Percentiles rank a stretch among this genome's conserved stretches.
These are phyloP conservation scores for Talaromyces wortmannii DNA, from an alignment of 495 filamentous ascomycete genomes.

Conservation along the genomic window DNA sequence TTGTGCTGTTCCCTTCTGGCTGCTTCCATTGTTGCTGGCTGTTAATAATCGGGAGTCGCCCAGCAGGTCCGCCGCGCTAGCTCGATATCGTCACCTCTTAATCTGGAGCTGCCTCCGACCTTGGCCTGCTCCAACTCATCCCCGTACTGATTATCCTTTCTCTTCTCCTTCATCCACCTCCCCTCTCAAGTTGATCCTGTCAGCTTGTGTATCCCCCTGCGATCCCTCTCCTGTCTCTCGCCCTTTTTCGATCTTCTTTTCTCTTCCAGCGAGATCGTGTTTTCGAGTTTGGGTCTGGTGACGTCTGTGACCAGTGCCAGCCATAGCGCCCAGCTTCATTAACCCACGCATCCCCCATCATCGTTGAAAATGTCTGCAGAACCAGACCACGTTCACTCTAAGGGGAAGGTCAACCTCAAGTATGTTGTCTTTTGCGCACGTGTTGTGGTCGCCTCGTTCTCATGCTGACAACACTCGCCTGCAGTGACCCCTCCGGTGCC, in stretches of 20 bases:
- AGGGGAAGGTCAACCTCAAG: constrained; percentile 91
- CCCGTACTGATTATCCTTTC: constrained; percentile 8
- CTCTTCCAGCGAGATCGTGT: neutral
- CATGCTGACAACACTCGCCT: constrained; percentile 25
- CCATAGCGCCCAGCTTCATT: neutral
- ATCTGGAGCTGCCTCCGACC: constrained; percentile 27
- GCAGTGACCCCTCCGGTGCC: constrained; percentile 81
- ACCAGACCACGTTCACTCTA: constrained; percentile 62
- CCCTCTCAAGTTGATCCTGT: constrained; percentile 8
- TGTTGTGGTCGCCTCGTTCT: constrained; percentile 7
- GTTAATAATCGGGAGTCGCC: neutral
- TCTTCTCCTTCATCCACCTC: constrained; percentile 13
- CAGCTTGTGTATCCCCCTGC: constrained; percentile 9
- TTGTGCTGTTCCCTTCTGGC: no score
- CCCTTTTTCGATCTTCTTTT: neutral
- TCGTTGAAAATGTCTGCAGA: constrained; percentile 55
- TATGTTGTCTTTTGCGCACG: constrained; percentile 37
- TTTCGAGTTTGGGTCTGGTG: neutral
- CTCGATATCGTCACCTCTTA: constrained; percentile 34
- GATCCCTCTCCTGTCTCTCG: neutral
- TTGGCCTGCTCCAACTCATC: constrained; percentile 13
- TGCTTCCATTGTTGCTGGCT: no score
- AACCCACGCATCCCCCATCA: neutral
- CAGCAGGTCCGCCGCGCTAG: neutral
- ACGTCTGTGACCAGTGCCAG: neutral